A percentile compares a stretch with the other conserved stretches of the same genome.
Evolutionary conservation across 2,329 filamentous ascomycete genomes (phyloP).

Genomic region (Mollisiaceae sp.): DNA sequence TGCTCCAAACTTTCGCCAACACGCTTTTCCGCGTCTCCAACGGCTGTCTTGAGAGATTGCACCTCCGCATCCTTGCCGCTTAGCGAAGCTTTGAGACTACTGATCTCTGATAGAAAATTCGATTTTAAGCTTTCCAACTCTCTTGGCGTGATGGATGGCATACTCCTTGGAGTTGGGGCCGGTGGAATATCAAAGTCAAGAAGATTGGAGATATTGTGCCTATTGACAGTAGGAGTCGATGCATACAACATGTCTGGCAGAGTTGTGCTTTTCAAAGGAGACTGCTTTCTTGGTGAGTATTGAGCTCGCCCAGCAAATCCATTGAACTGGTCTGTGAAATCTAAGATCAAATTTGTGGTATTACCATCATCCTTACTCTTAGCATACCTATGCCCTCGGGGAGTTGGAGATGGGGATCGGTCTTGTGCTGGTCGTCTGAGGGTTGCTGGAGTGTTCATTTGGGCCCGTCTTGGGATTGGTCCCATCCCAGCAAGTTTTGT

Average conservation of each 20-base stretch:
- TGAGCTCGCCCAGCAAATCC: slow-evolving; percentile 50
- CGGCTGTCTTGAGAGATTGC: slow-evolving; percentile 81
- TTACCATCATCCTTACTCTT: slow-evolving; percentile 49
- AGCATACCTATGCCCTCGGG: slow-evolving; percentile 43
- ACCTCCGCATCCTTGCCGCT: slow-evolving; percentile 94
- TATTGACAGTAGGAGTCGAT: slow-evolving; percentile 36
- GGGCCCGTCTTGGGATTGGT: slow-evolving; percentile 44
- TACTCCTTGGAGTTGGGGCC: slow-evolving; percentile 86
- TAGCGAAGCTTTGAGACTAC: slow-evolving; percentile 88
- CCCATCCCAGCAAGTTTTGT: slow-evolving; percentile 54
- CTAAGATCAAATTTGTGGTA: slow-evolving; percentile 80
- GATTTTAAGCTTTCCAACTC: slow-evolving; percentile 95
- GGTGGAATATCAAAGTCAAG: slow-evolving; percentile 95
- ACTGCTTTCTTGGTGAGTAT: slow-evolving; percentile 59
- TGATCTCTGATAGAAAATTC: slow-evolving; percentile 88
- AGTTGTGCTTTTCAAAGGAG: slow-evolving; percentile 48
- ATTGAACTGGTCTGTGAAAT: slow-evolving; percentile 83
- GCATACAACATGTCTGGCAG: slow-evolving; percentile 35
- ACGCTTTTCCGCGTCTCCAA: slow-evolving; percentile 88
- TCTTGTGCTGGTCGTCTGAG: slow-evolving; percentile 34
- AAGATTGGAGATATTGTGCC: slow-evolving; percentile 64
- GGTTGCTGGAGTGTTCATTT: slow-evolving; percentile 39
- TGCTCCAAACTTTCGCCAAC: slow-evolving; percentile 86
- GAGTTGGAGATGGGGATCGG: slow-evolving; percentile 46
- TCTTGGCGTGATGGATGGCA: slow-evolving; percentile 88